Base-by-base conservation (phyloP, 495 filamentous ascomycete species). In the Daldinia decipiens region DNA sequence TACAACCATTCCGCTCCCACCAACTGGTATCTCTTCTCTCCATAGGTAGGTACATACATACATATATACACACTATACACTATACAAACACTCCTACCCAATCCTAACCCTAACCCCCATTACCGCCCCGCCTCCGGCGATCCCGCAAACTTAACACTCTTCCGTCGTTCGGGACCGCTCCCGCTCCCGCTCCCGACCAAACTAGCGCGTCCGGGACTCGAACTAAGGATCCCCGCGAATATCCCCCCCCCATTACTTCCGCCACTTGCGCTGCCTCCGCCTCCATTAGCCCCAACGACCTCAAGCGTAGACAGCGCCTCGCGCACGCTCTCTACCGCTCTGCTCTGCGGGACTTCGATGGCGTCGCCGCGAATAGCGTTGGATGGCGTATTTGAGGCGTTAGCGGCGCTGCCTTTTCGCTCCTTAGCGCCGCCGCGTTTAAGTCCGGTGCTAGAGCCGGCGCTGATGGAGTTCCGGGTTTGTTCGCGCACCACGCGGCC, bases 121-220 rank as follows among this genome's bases (percentile, higher is more conserved):
- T 56, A 73, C 63, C 70, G 55, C 36, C 65, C 24, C 19, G 66
- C 68, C 50, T 73, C 77, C 4, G 71, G 61, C 36, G 78, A 67
- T 7, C 70, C 77, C 0, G 78, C 82, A 67, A 86, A 83, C 78
- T 87, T 87, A 59, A 87, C 85, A 43, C 84, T 86, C 79, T 86
- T 86, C 74, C 84, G 77, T 64, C 84, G 77, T 74, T 87, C 85
- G 62, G 70, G 50, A 3, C 45, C 80, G 76, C 66, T 81, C 75
- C 15, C 62, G 60, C 7, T 71, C 36, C 5, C 76, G 63, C 7
- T 43, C 52, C 1, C 73, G 12, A 64, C 51, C 50, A 36, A 5
- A 47, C 43, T 9, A 21, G 56, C 45, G 12, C 77, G 65, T 15
- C 81, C 83, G 0, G 83, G 83, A 27, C 81, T 84, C 9, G 81